Evolutionary conservation across 2,329 filamentous ascomycete genomes (phyloP).

Genomic region (Cercospora brassicicola): DNA sequence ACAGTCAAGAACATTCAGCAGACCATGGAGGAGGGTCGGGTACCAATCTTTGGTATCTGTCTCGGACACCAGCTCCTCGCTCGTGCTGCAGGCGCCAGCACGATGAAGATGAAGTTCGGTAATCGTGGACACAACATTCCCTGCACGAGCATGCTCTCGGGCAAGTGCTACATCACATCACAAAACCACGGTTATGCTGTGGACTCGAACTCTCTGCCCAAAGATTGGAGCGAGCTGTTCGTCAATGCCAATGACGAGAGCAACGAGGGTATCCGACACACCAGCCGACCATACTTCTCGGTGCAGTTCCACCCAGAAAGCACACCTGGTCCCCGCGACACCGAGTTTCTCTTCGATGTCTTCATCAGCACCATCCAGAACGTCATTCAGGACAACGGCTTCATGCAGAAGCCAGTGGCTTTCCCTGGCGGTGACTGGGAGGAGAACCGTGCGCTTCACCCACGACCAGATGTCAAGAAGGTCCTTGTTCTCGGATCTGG

Average conservation of each 20-base stretch:
- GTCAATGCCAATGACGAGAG: constrained; percentile 97
- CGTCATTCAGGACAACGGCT: constrained; percentile 65
- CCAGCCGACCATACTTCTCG: constrained; percentile 86
- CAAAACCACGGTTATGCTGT: constrained; percentile 98
- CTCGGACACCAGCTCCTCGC: constrained; percentile 91
- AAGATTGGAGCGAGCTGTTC: constrained; percentile 89
- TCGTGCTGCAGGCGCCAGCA: constrained; percentile 79
- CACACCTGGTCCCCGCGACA: constrained; percentile 90
- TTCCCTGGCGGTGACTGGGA: constrained; percentile 83
- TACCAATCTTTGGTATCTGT: constrained; percentile 94
- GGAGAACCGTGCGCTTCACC: constrained; percentile 75
- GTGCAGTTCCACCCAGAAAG: constrained; percentile 99
- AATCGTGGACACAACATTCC: constrained; percentile 99
- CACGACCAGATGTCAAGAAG: constrained; percentile 85
- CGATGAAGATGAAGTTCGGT: constrained; percentile 97
- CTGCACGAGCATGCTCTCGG: constrained; percentile 91
- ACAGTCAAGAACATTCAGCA: constrained; percentile 78
- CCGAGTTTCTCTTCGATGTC: constrained; percentile 94
- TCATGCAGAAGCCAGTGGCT: constrained; percentile 70
- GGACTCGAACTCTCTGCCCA: constrained; percentile 71
- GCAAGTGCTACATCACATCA: constrained; percentile 97
- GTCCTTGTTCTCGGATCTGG: constrained; percentile 91
- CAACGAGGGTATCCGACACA: constrained; percentile 95
- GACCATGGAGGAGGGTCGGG: constrained; percentile 74
- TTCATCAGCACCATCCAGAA: constrained; percentile 83